A percentile compares a stretch with the other conserved stretches of the same genome.
These are phyloP conservation scores for Aspergillus coremiiformis DNA, from an alignment of 495 filamentous ascomycete species.

Conservation along the genomic window DNA sequence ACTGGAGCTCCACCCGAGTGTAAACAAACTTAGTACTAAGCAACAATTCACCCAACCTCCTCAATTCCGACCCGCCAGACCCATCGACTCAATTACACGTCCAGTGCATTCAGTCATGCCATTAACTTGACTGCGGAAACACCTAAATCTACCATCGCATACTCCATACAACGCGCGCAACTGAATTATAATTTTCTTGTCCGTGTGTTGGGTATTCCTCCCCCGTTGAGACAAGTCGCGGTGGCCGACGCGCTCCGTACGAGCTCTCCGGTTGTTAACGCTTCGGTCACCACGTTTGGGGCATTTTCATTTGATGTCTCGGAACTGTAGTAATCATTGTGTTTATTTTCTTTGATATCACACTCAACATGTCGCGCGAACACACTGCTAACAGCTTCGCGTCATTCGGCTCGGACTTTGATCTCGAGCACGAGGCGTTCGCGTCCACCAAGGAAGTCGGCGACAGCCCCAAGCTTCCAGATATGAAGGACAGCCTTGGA, in stretches of 20 bases:
- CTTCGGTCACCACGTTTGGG: neutral
- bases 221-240: neutral
- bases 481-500: constrained; percentile 25
- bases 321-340: neutral
- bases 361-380: constrained; percentile 29
- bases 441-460: constrained; percentile 44
- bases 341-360: neutral
- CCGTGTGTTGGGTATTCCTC: neutral
- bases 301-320: neutral
- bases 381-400: constrained; percentile 22
- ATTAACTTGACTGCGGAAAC: neutral
- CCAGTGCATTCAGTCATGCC: neutral
- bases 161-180: neutral
- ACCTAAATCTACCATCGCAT: neutral
- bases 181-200: neutral
- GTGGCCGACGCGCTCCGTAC: constrained; percentile 8
- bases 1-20: constrained; percentile 9
- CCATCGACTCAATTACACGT: neutral
- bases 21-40: constrained; percentile 25
- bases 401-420: constrained; percentile 41
- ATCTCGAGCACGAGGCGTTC: constrained; percentile 46
- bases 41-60: constrained; percentile 16
- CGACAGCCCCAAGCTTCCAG: constrained; percentile 31
- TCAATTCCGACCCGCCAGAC: constrained; percentile 3
- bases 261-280: neutral